These are phyloP conservation scores for Caloboletus firmus DNA, from an alignment of 1,284 basidiomycete species.

Conservation along the genomic window DNA sequence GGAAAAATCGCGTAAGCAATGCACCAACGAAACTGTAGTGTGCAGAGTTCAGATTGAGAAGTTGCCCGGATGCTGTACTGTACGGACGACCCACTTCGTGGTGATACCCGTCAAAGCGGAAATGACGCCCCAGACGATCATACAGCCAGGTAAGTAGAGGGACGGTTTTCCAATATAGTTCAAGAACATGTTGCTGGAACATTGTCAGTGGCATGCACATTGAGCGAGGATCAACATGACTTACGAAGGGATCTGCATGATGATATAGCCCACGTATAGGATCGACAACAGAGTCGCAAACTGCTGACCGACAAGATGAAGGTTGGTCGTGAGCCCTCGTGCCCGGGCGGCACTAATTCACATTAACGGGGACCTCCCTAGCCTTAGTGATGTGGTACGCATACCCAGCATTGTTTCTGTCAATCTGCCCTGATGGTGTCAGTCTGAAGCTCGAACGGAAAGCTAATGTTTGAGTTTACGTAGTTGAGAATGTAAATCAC, in stretches of 20 bases:
- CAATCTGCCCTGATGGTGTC: conserved; percentile 45
- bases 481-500: conserved; percentile 59
- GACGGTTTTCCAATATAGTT: conserved; percentile 74
- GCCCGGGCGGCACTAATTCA: conserved; percentile 25
- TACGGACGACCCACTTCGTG: conserved; percentile 43
- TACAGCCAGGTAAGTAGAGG: conserved; percentile 69
- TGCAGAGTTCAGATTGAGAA: not conserved
- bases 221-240: not conserved
- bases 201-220: not conserved
- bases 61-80: not conserved
- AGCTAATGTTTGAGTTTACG: conserved; percentile 29
- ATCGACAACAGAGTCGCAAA: conserved; percentile 73
- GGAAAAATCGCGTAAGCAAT: conserved; percentile 73
- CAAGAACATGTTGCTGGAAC: conserved; percentile 66
- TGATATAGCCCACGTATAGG: conserved; percentile 69
- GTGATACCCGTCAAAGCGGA: conserved; percentile 65
- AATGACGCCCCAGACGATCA: conserved; percentile 71
- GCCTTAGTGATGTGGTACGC: conserved; percentile 12
- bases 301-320: conserved; percentile 42
- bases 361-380: conserved; percentile 3
- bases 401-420: conserved; percentile 67
- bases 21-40: conserved; percentile 60
- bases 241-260: conserved; percentile 58
- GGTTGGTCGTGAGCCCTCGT: conserved; percentile 24
- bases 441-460: not conserved